Conservation (phyloP, 306 rosid species). For the Prosopis cineraria region DNA sequence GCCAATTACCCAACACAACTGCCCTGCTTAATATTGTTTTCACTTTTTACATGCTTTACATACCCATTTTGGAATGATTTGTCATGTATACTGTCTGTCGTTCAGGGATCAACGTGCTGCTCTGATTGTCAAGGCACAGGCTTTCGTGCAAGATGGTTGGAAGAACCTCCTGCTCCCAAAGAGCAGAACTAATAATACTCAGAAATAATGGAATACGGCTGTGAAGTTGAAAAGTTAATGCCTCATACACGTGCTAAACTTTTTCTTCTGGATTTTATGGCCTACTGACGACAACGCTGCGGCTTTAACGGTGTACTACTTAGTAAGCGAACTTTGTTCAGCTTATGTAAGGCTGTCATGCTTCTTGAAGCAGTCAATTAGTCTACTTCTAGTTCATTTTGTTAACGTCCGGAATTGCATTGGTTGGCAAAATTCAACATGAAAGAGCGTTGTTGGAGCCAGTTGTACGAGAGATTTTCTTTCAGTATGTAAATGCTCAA, state of each 20-base stretch:
- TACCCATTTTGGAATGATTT: background rate
- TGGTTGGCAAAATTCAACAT: constrained; percentile 27
- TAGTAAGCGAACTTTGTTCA: constrained; percentile 31
- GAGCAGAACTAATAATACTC: constrained; percentile 36
- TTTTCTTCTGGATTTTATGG: background rate
- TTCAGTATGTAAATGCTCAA: constrained; percentile 17
- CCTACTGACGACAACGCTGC: constrained; percentile 20
- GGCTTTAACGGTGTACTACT: constrained; percentile 20
- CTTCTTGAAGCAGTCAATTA: constrained; percentile 11
- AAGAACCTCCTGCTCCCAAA: constrained; percentile 72
- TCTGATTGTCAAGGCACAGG: constrained; percentile 55
- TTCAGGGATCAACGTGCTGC: constrained; percentile 50
- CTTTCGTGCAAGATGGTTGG: constrained; percentile 79
- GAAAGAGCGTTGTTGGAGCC: constrained; percentile 7
- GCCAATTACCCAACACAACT: background rate
- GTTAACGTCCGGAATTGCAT: constrained; percentile 20
- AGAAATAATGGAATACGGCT: constrained; percentile 21
- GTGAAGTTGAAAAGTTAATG: constrained; percentile 20
- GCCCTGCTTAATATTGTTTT: background rate
- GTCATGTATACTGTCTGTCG: constrained; percentile 2
- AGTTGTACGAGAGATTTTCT: constrained; percentile 13
- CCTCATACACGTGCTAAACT: constrained; percentile 12
- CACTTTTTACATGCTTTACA: background rate
- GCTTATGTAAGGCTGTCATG: constrained; percentile 7
- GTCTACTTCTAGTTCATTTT: constrained; percentile 9